These are phyloP conservation scores for Xylaria scruposa DNA, from an alignment of 495 filamentous ascomycete species.

Conservation along the genomic window DNA sequence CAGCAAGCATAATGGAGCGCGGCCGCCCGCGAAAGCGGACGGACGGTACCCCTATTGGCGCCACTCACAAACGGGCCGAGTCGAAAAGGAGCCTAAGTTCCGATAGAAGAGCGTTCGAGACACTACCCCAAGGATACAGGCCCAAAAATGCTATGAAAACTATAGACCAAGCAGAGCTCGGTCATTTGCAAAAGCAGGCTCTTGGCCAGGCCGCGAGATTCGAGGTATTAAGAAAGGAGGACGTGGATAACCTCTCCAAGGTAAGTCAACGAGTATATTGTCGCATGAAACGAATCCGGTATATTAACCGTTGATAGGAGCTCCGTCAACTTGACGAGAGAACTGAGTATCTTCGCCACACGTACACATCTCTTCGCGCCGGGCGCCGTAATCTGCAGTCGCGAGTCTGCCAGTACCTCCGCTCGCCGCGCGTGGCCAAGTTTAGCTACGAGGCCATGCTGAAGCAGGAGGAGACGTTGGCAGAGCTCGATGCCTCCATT, in stretches of 20 bases:
- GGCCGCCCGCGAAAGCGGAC: slow-evolving; percentile 61
- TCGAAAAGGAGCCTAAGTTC: slow-evolving; percentile 51
- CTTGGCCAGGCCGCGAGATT: slow-evolving; percentile 68
- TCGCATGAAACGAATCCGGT: slow-evolving; percentile 11
- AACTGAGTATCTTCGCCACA: slow-evolving; percentile 73
- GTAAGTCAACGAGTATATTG: slow-evolving; percentile 43
- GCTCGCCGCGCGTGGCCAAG: slow-evolving; percentile 64
- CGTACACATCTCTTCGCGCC: slow-evolving; percentile 68
- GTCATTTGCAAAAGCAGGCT: slow-evolving; percentile 65
- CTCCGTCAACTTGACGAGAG: slow-evolving; percentile 72
- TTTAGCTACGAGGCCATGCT: slow-evolving; percentile 73
- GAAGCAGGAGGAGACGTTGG: slow-evolving; percentile 76
- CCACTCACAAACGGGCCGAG: slow-evolving; percentile 42
- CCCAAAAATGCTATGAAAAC: slow-evolving; percentile 55
- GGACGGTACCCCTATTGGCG: slow-evolving; percentile 43
- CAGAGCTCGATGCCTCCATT: slow-evolving; percentile 73
- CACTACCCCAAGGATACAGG: slow-evolving; percentile 64
- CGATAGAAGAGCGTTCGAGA: slow-evolving; percentile 59
- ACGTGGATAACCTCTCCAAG: slow-evolving; percentile 69
- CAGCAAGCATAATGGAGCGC: slow-evolving; percentile 65
- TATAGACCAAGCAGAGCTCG: slow-evolving; percentile 59
- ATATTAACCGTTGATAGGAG: slow-evolving; percentile 52
- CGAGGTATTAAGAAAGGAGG: slow-evolving; percentile 68
- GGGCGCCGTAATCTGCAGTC: slow-evolving; percentile 72
- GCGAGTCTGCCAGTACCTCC: slow-evolving; percentile 72